These are phyloP conservation scores for Gnomoniopsis smithogilvyi DNA, from an alignment of 2,329 filamentous ascomycete genomes.

Conservation along the genomic window DNA sequence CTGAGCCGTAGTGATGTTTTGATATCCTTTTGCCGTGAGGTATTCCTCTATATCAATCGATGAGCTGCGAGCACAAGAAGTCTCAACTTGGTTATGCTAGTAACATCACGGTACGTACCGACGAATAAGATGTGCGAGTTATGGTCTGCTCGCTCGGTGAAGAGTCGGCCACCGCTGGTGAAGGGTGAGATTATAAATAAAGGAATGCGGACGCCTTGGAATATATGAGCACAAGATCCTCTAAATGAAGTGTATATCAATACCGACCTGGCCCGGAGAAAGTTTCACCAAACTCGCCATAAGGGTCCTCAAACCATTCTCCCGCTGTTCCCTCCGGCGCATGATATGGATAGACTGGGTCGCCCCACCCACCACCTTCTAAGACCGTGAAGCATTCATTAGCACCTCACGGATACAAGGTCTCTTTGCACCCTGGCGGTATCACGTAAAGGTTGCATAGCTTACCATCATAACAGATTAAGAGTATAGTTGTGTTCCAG, in stretches of 20 bases:
- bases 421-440: too few relatives aligned
- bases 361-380: conserved; percentile 53
- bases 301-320: conserved; percentile 47
- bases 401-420: too few relatives aligned
- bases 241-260: neutral
- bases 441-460: neutral
- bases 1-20: conserved; percentile 19
- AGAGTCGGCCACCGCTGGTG: conserved; percentile 51
- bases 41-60: conserved; percentile 14
- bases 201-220: conserved; percentile 42
- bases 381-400: conserved; percentile 1
- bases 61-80: neutral
- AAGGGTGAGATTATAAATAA: conserved; percentile 55
- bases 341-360: conserved; percentile 48
- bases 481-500: conserved; percentile 46
- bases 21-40: conserved; percentile 30
- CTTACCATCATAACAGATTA: conserved; percentile 47
- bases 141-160: conserved; percentile 52
- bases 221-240: neutral
- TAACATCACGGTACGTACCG: conserved; percentile 39
- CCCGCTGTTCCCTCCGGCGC: conserved; percentile 45
- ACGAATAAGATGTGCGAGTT: conserved; percentile 53
- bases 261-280: conserved; percentile 29
- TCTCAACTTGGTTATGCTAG: neutral
- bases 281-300: conserved; percentile 35